Evolutionary conservation across 2,329 filamentous ascomycete species (phyloP).

Genomic region (Cladosporium austrohemisphaericum): DNA sequence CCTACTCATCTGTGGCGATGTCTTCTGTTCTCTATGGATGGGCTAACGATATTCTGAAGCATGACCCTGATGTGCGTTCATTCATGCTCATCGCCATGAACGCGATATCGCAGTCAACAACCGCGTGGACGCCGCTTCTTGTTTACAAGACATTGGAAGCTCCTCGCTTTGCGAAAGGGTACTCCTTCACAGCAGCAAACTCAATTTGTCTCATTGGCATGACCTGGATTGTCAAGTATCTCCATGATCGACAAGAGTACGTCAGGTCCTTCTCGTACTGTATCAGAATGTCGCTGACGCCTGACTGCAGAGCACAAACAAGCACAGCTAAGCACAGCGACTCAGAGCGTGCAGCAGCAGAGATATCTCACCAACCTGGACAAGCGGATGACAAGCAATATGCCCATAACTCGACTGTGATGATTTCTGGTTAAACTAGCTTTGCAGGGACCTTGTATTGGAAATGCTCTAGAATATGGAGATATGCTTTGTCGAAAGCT

Average conservation of each 20-base stretch:
- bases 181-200: conserved; percentile 40
- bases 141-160: conserved; percentile 48
- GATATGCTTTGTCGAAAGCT: too few relatives aligned
- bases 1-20: conserved; percentile 49
- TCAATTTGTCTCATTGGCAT: conserved; percentile 36
- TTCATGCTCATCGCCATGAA: conserved; percentile 53
- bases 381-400: too few relatives aligned
- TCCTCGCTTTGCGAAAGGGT: conserved; percentile 43
- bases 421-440: too few relatives aligned
- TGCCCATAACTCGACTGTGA: too few relatives aligned
- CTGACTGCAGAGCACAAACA: too few relatives aligned
- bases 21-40: conserved; percentile 56
- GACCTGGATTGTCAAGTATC: conserved; percentile 14
- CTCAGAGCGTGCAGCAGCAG: too few relatives aligned
- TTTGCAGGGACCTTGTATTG: too few relatives aligned
- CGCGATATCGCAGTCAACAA: conserved; percentile 52
- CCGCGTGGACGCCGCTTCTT: conserved; percentile 54
- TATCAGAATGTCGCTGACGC: too few relatives aligned
- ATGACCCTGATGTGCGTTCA: conserved; percentile 46
- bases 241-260: conserved; percentile 20
- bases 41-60: conserved; percentile 50
- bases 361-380: too few relatives aligned
- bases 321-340: too few relatives aligned
- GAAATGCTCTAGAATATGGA: too few relatives aligned
- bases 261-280: not conserved